These are phyloP conservation scores for Buddleja alternifolia DNA, from an alignment of 257 asterid genomes.

Conservation along the genomic window DNA sequence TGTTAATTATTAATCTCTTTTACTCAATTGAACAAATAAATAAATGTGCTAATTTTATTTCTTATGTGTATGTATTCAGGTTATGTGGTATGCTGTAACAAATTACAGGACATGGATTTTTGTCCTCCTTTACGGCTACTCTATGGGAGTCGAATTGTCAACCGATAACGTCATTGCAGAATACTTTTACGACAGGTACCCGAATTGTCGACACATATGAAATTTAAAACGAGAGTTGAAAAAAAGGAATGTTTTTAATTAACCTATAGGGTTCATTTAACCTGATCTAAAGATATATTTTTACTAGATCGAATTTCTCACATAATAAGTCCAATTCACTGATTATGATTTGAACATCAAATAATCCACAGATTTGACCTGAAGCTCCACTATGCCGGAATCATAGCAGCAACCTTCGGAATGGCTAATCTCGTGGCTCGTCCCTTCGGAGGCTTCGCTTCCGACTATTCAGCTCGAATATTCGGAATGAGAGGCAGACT, in stretches of 20 bases:
- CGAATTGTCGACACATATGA: too few species aligned
- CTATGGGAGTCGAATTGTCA: constrained; percentile 62
- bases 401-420: constrained; percentile 60
- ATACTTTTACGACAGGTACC: constrained; percentile 54
- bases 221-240: too few species aligned
- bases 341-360: not conserved
- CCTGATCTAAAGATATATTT: too few species aligned
- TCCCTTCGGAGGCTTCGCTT: constrained; percentile 57
- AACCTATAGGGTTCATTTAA: too few species aligned
- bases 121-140: constrained; percentile 56
- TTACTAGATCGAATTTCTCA: too few species aligned
- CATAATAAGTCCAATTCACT: too few species aligned
- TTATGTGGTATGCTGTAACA: constrained; percentile 45
- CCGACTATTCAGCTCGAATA: constrained; percentile 39
- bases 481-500: constrained; percentile 71
- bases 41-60: not conserved
- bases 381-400: constrained; percentile 57
- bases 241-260: too few species aligned
- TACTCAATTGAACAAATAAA: not conserved
- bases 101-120: constrained; percentile 69
- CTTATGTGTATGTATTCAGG: constrained; percentile 27
- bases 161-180: constrained; percentile 64
- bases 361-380: constrained; percentile 48
- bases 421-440: constrained; percentile 59
- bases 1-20: not conserved